Conservation (phyloP, 1,284 basidiomycete genomes). For the Afroboletus lepidellus region DNA sequence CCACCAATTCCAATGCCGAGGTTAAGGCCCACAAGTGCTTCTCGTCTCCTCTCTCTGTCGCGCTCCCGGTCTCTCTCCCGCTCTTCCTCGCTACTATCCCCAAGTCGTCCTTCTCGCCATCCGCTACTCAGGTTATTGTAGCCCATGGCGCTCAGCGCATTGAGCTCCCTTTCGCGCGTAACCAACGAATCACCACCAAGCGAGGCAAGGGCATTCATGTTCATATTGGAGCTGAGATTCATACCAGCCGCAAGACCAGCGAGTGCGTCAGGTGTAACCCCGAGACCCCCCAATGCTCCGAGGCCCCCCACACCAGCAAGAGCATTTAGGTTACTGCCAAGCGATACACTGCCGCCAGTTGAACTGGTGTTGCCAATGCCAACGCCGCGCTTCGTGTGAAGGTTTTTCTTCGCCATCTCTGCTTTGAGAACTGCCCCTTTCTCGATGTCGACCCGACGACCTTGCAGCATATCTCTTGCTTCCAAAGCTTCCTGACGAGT, state of each 20-base stretch:
- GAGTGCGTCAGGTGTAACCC: conserved; percentile 35
- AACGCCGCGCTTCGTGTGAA: conserved; percentile 90
- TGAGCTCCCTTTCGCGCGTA: conserved; percentile 50
- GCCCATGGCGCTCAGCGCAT: conserved; percentile 48
- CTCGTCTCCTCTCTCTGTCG: conserved; percentile 42
- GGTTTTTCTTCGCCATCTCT: conserved; percentile 99
- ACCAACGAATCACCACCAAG: conserved; percentile 32
- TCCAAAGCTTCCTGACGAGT: conserved; percentile 85
- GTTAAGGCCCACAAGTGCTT: conserved; percentile 42
- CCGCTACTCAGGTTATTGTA: conserved; percentile 38
- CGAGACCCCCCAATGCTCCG: conserved; percentile 31
- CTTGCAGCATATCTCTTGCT: conserved; percentile 88
- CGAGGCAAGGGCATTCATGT: conserved; percentile 25
- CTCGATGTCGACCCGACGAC: conserved; percentile 90
- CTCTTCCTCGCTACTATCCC: conserved; percentile 37
- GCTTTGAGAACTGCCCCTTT: conserved; percentile 94
- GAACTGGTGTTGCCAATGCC: conserved; percentile 41
- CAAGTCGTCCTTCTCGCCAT: conserved; percentile 36
- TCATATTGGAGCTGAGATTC: conserved; percentile 30
- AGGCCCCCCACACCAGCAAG: conserved; percentile 27
- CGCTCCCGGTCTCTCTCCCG: conserved; percentile 36
- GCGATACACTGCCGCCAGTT: conserved; percentile 22
- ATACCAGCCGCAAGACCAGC: conserved; percentile 31
- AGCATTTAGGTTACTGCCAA: conserved; percentile 25
- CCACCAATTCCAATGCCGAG: conserved; percentile 31